These are phyloP conservation scores for Dryas drummondii DNA, from an alignment of 306 rosid species.

Conservation along the genomic window DNA sequence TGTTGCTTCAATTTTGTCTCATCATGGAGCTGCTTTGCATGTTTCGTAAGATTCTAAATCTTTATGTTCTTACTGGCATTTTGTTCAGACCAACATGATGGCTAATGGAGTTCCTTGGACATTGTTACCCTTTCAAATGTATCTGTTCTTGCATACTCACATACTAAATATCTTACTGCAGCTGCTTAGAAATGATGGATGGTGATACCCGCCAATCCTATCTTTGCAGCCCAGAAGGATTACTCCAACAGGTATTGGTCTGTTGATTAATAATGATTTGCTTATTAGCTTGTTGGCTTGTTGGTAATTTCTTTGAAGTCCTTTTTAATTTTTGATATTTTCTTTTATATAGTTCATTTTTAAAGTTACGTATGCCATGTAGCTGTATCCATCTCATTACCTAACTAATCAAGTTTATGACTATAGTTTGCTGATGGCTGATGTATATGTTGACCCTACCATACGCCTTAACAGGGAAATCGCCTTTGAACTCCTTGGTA, in stretches of 20 bases:
- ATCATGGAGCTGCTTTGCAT: constrained; percentile 41
- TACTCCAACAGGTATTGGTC: constrained; percentile 31
- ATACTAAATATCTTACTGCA: constrained; percentile 15
- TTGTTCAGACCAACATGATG: not conserved
- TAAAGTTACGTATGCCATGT: not conserved
- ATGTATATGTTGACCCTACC: too few species aligned
- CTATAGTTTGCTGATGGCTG: too few species aligned
- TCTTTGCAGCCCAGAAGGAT: constrained; percentile 42
- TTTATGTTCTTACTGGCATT: not conserved
- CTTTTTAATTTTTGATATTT: not conserved
- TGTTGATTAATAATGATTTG: not conserved
- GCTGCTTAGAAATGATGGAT: constrained; percentile 45
- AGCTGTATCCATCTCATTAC: not conserved
- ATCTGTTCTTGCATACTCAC: constrained; percentile 12
- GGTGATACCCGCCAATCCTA: constrained; percentile 15
- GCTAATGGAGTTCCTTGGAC: not conserved
- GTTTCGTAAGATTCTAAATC: constrained; percentile 32
- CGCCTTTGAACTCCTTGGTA: not conserved
- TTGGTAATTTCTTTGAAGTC: not conserved
- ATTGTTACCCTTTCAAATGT: not conserved
- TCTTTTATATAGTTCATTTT: not conserved
- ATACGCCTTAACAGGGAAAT: not conserved
- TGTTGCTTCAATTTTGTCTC: constrained; percentile 35
- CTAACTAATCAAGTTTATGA: too few species aligned
- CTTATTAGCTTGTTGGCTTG: not conserved